Percentiles rank a stretch among this genome's conserved stretches.
Evolutionary conservation across 164 flowering plant species (phyloP).

Genomic region (Tetracentron sinense): DNA sequence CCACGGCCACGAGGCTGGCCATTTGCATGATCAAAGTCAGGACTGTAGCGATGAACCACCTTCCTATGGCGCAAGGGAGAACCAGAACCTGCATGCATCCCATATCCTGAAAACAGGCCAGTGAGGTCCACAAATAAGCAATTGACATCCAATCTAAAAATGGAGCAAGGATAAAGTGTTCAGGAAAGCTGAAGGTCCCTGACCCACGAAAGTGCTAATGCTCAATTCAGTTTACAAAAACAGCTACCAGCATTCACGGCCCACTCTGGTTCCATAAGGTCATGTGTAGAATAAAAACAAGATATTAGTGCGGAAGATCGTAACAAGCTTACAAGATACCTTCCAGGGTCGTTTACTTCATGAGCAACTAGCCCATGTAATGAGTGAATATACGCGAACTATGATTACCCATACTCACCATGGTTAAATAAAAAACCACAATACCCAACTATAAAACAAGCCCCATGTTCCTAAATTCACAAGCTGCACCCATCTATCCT

Average conservation of each 20-base stretch:
- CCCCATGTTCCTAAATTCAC: conserved; percentile 9
- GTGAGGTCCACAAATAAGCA: conserved; percentile 29
- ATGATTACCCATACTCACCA: conserved; percentile 1
- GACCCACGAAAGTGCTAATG: conserved; percentile 14
- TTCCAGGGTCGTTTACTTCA: conserved; percentile 19
- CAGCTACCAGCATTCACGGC: conserved; percentile 21
- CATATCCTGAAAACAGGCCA: conserved; percentile 67
- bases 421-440: neutral
- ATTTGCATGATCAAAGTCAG: conserved; percentile 47
- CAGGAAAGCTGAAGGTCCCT: conserved; percentile 10
- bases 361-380: conserved; percentile 8
- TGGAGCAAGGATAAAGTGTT: neutral
- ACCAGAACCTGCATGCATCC: conserved; percentile 71
- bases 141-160: conserved; percentile 7
- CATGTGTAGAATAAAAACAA: conserved; percentile 21
- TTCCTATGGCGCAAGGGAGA: conserved; percentile 72
- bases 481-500: conserved; percentile 9
- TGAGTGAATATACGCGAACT: neutral
- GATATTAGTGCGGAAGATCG: conserved; percentile 13
- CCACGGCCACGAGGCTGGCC: conserved; percentile 52
- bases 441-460: conserved; percentile 3
- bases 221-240: conserved; percentile 21
- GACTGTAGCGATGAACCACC: conserved; percentile 46
- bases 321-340: conserved; percentile 19
- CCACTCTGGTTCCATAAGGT: conserved; percentile 27